A percentile compares a stretch with the other conserved stretches of the same genome.
phyloP scores from a whole-genome alignment of 1,139 yeast species.

The Suhomyces chickasaworum region DNA sequence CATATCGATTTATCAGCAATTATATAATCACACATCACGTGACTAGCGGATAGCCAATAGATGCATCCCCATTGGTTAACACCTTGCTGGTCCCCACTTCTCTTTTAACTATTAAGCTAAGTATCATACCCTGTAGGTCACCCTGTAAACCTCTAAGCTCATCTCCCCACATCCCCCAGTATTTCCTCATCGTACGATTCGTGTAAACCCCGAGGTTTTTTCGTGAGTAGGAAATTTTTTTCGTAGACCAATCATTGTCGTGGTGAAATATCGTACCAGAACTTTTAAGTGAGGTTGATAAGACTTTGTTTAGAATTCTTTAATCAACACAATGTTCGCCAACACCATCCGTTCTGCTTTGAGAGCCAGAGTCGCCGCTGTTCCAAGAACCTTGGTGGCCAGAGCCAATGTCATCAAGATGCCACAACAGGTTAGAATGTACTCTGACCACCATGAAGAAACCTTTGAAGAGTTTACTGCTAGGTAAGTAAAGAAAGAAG shows the following conservation, averaged over 20 bases:
- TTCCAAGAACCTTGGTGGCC: slow-evolving; percentile 32
- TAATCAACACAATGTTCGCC: slow-evolving; percentile 40
- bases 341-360: slow-evolving; percentile 56
- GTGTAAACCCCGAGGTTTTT: slow-evolving; percentile 5
- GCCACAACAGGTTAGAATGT: slow-evolving; percentile 52
- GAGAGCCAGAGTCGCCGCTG: slow-evolving; percentile 43
- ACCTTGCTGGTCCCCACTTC: not conserved
- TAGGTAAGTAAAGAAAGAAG: slow-evolving; percentile 42
- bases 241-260: slow-evolving; percentile 14
- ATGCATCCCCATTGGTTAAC: not conserved
- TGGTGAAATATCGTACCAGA: slow-evolving; percentile 14
- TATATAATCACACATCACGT: slow-evolving; percentile 1
- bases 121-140: not conserved
- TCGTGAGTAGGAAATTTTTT: slow-evolving; percentile 12
- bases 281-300: slow-evolving; percentile 10
- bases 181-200: slow-evolving; percentile 11
- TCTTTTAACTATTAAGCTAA: not conserved
- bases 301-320: slow-evolving; percentile 6
- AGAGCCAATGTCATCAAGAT: slow-evolving; percentile 25
- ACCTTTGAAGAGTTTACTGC: slow-evolving; percentile 93
- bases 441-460: slow-evolving; percentile 84
- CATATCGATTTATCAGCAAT: not conserved
- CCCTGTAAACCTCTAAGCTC: not conserved
- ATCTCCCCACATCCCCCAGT: not conserved
- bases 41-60: not conserved